phyloP scores from a whole-genome alignment of 73 alveolate species.

The Stentor coeruleus region DNA sequence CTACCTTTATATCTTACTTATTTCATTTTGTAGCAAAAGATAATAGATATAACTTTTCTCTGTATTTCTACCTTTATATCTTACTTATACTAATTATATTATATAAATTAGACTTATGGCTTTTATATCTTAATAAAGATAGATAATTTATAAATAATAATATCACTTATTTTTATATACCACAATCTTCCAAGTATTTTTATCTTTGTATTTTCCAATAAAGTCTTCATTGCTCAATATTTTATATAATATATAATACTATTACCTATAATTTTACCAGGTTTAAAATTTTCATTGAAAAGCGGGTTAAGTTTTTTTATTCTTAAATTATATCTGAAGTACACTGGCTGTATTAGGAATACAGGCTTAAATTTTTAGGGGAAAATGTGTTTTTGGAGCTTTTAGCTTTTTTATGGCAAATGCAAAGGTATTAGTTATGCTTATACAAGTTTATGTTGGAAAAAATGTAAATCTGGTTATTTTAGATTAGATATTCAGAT shows the following conservation, averaged over 20 bases:
- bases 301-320: not conserved
- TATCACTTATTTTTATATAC: slow-evolving; percentile 69
- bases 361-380: not conserved
- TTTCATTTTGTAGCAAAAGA: slow-evolving; percentile 92
- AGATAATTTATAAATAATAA: slow-evolving; percentile 41
- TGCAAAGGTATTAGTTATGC: not conserved
- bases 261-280: not conserved
- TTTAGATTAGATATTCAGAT: too few species aligned
- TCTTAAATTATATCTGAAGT: not conserved
- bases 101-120: slow-evolving; percentile 62
- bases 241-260: slow-evolving; percentile 1
- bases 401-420: slow-evolving; percentile 6
- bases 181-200: slow-evolving; percentile 78
- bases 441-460: too few species aligned
- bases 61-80: slow-evolving; percentile 87
- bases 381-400: not conserved
- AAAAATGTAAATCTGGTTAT: too few species aligned
- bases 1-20: slow-evolving; percentile 83
- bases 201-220: slow-evolving; percentile 88
- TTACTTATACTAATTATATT: slow-evolving; percentile 63
- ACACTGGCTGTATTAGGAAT: slow-evolving; percentile 13
- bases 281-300: not conserved
- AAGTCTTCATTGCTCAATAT: slow-evolving; percentile 86
- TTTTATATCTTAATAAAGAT: slow-evolving; percentile 86
- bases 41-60: slow-evolving; percentile 92